These are phyloP conservation scores for Mrakia hoshinonis DNA, from an alignment of 768 basidiomycete genomes.

Conservation along the genomic window DNA sequence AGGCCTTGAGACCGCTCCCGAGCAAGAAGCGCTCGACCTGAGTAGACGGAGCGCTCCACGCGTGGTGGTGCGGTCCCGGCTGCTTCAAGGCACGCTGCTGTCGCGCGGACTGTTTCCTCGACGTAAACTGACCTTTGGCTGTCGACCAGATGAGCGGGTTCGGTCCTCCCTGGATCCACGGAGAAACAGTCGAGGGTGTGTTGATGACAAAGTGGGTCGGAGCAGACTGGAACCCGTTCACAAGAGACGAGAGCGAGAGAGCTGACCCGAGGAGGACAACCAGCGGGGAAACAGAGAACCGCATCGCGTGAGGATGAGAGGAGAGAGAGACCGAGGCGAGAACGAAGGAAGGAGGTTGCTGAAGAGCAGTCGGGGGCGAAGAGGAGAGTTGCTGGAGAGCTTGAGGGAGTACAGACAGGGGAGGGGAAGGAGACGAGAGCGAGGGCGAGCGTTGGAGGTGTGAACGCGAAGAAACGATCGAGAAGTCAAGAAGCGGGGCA, in stretches of 20 bases:
- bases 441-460: background rate
- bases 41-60: no score
- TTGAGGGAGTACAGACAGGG: background rate
- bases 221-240: background rate
- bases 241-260: background rate
- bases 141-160: constrained; percentile 22
- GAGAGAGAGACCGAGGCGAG: background rate
- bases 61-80: no score
- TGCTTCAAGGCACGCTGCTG: no score
- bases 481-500: background rate
- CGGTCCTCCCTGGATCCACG: constrained; percentile 6
- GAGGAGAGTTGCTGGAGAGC: background rate
- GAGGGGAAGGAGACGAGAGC: no score
- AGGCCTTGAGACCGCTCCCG: no score
- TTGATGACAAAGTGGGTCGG: constrained; percentile 26
- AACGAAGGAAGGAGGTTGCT: background rate
- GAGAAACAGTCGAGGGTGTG: constrained; percentile 3
- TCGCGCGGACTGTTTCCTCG: no score
- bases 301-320: background rate
- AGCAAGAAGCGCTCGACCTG: no score
- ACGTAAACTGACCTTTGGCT: constrained; percentile 21
- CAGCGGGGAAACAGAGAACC: background rate
- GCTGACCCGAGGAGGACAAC: background rate
- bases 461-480: background rate
- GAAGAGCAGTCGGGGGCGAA: background rate